These are phyloP conservation scores for Hirsutella thompsonii DNA, from an alignment of 2,329 filamentous ascomycete species.

Conservation along the genomic window DNA sequence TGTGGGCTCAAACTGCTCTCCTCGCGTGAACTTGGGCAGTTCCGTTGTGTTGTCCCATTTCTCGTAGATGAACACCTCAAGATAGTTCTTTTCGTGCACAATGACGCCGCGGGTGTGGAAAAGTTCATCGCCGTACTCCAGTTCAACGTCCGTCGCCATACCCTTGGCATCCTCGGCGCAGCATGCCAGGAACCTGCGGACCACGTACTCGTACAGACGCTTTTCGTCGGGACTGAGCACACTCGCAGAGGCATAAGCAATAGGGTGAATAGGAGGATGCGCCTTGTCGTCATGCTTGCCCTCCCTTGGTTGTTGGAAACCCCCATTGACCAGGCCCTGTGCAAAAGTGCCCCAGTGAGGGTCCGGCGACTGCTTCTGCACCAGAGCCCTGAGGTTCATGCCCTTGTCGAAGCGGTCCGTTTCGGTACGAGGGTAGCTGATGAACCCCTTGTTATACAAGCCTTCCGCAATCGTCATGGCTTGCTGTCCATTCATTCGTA, in stretches of 20 bases:
- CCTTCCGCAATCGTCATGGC: constrained; percentile 82
- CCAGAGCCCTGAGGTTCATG: constrained; percentile 68
- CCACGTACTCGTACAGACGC: constrained; percentile 83
- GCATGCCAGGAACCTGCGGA: constrained; percentile 83
- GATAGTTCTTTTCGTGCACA: constrained; percentile 80
- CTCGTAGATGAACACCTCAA: constrained; percentile 93
- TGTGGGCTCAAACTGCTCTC: constrained; percentile 74
- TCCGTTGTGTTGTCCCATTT: constrained; percentile 85
- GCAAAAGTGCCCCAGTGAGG: constrained; percentile 71
- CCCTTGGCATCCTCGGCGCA: constrained; percentile 91
- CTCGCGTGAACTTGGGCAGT: constrained; percentile 65
- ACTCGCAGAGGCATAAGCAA: constrained; percentile 63
- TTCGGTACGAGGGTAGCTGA: constrained; percentile 94
- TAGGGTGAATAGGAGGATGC: constrained; percentile 91
- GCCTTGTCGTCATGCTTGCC: constrained; percentile 91
- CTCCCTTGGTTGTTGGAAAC: constrained; percentile 67
- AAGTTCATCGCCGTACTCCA: constrained; percentile 68
- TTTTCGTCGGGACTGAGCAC: constrained; percentile 55
- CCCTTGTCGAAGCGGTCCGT: constrained; percentile 89
- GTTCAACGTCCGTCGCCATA: constrained; percentile 70
- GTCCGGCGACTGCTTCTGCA: constrained; percentile 75
- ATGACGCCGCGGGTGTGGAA: constrained; percentile 77
- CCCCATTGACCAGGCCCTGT: constrained; percentile 58
- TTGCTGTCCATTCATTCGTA: constrained; percentile 81
- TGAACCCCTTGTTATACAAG: constrained; percentile 88